These are phyloP conservation scores for Tetraselmis chui DNA, from an alignment of 139 green algal genomes.

Conservation along the genomic window DNA sequence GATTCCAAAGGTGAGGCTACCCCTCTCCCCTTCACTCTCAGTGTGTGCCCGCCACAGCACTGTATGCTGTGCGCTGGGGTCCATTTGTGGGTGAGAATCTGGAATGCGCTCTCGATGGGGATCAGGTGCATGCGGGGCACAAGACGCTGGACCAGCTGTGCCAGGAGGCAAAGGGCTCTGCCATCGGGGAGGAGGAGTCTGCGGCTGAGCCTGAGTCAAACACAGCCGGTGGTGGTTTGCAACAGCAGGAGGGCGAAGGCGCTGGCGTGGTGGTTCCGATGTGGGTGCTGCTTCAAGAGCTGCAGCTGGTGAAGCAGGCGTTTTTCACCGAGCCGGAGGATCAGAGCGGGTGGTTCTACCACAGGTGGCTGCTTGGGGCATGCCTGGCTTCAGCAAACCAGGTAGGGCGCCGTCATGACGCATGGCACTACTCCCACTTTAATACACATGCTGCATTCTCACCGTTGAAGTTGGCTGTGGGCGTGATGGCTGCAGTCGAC, in stretches of 20 bases:
- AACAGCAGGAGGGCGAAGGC: conserved; percentile 28
- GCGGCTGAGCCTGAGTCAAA: conserved; percentile 2
- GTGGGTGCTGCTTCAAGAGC: background rate
- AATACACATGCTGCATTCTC: background rate
- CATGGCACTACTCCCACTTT: too few species aligned
- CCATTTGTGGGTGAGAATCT: too few species aligned
- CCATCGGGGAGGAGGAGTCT: background rate
- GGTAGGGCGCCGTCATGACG: too few species aligned
- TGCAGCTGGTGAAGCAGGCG: conserved; percentile 41
- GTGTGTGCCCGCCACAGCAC: too few species aligned
- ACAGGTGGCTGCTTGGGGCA: conserved; percentile 80
- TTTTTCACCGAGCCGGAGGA: conserved; percentile 91
- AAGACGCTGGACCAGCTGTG: background rate
- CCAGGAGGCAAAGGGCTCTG: background rate
- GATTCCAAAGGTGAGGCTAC: conserved; percentile 39
- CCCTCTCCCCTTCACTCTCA: background rate
- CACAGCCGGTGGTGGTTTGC: conserved; percentile 35
- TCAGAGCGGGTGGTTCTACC: conserved; percentile 92
- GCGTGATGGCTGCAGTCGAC: background rate
- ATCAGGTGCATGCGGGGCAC: background rate
- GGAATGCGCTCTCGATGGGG: too few species aligned
- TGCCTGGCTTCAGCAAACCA: conserved; percentile 35
- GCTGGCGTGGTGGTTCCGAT: background rate
- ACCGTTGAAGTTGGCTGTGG: background rate
- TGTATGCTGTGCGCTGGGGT: too few species aligned